Percentiles rank a stretch among this genome's conserved stretches.
These are phyloP conservation scores for Microcera coccophila DNA, from an alignment of 2,329 filamentous ascomycete genomes.

Conservation along the genomic window DNA sequence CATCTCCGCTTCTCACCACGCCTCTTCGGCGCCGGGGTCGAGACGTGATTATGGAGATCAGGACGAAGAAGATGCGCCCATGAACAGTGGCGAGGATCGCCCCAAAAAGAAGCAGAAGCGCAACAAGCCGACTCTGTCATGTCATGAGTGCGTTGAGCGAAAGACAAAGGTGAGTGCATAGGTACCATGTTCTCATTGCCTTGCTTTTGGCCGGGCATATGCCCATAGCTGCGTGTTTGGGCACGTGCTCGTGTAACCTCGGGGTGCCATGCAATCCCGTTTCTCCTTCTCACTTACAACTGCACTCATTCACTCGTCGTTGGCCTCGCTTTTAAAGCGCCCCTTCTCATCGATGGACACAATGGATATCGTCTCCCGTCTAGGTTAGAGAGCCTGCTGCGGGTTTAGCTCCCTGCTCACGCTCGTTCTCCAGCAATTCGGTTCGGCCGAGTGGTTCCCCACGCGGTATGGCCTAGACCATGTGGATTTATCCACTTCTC, in stretches of 20 bases:
- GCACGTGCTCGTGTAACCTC: constrained; percentile 3
- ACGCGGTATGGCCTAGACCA: neutral
- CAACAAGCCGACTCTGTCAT: constrained; percentile 78
- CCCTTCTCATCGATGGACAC: no score
- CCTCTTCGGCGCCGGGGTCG: constrained; percentile 21
- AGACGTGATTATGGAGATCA: constrained; percentile 14
- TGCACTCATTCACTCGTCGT: no score
- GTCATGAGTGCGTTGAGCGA: constrained; percentile 74
- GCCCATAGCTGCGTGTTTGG: no score
- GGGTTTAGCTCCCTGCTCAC: neutral
- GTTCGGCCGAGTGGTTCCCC: neutral
- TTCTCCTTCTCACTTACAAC: neutral
- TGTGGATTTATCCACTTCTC: neutral
- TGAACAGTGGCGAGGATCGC: constrained; percentile 35
- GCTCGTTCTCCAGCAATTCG: neutral
- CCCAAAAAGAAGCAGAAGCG: constrained; percentile 72
- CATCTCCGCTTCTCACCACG: constrained; percentile 17
- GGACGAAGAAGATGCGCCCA: constrained; percentile 16
- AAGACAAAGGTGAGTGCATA: constrained; percentile 68
- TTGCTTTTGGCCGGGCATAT: no score
- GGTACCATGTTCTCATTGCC: neutral
- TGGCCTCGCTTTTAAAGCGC: no score
- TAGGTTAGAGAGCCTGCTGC: neutral
- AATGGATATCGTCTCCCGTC: neutral
- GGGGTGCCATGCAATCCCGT: neutral